A percentile compares a stretch with the other conserved stretches of the same genome.
Evolutionary conservation across 2,329 filamentous ascomycete genomes (phyloP).

Genomic region (Thermochaetoides dissita): DNA sequence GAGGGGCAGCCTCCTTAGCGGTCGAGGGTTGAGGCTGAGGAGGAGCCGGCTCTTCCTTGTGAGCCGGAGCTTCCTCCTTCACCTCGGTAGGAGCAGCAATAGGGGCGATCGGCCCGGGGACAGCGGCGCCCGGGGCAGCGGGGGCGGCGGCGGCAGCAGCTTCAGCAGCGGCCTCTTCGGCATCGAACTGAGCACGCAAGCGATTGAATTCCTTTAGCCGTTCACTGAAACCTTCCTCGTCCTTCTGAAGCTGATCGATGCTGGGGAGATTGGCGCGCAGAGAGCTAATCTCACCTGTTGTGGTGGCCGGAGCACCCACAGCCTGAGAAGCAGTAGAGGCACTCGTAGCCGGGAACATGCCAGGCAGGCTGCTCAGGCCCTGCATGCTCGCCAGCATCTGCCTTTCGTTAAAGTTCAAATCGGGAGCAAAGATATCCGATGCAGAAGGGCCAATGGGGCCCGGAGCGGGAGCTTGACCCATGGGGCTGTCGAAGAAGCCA

Average conservation of each 20-base stretch:
- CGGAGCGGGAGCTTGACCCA: conserved; percentile 17
- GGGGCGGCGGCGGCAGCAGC: conserved; percentile 10
- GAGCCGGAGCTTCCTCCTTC: conserved; percentile 10
- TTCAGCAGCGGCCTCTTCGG: conserved; percentile 23
- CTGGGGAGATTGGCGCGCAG: conserved; percentile 35
- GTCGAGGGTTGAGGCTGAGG: conserved; percentile 1
- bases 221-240: conserved; percentile 48
- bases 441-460: conserved; percentile 32
- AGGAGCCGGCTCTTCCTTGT: conserved; percentile 1
- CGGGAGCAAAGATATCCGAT: conserved; percentile 48
- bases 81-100: conserved; percentile 6
- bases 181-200: conserved; percentile 58
- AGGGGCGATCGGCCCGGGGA: no score
- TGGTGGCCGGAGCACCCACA: conserved; percentile 20
- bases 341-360: conserved; percentile 16
- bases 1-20: conserved; percentile 7
- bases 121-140: no score
- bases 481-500: conserved; percentile 52
- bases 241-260: conserved; percentile 36
- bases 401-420: conserved; percentile 44
- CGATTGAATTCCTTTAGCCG: conserved; percentile 75
- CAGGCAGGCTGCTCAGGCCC: conserved; percentile 19
- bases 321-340: conserved; percentile 19
- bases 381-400: conserved; percentile 35
- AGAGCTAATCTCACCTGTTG: conserved; percentile 20